A percentile compares a stretch with the other conserved stretches of the same genome.
phyloP scores from a whole-genome alignment of 23 red algal species.

The Gracilaria gracilis region DNA sequence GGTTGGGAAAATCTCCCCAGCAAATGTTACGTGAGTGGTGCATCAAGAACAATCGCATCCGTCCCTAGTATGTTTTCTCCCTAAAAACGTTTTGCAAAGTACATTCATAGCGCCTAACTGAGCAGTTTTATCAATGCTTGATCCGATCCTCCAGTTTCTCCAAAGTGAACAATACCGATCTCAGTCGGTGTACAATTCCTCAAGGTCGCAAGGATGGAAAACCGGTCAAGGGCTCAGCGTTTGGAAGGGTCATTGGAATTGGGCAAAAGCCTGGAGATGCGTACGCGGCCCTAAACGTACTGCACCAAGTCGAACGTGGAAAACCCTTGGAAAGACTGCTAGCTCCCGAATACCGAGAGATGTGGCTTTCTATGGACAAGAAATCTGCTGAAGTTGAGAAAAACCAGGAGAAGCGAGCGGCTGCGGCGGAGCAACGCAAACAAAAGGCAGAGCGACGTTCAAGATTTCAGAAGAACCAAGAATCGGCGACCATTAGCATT shows the following conservation, averaged over 20 bases:
- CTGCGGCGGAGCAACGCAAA: slow-evolving; percentile 31
- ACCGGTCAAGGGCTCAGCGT: slow-evolving; percentile 39
- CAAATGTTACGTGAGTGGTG: slow-evolving; percentile 81
- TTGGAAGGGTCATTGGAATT: slow-evolving; percentile 40
- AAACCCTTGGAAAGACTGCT: slow-evolving; percentile 79
- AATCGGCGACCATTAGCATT: slow-evolving; percentile 69
- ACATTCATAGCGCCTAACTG: not conserved
- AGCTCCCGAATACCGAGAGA: slow-evolving; percentile 72
- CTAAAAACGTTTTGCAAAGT: not conserved
- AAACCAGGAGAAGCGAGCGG: slow-evolving; percentile 12
- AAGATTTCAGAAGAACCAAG: slow-evolving; percentile 44
- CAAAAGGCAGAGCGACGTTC: slow-evolving; percentile 38
- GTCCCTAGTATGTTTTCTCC: slow-evolving; percentile 70
- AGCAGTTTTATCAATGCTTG: not conserved
- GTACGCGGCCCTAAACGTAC: slow-evolving; percentile 73
- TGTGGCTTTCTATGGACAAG: slow-evolving; percentile 67
- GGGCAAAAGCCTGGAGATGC: slow-evolving; percentile 73
- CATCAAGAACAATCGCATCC: slow-evolving; percentile 71
- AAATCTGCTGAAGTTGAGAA: slow-evolving; percentile 6
- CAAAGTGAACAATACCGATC: slow-evolving; percentile 36
- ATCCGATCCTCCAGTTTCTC: slow-evolving; percentile 4
- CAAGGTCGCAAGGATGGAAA: slow-evolving; percentile 71
- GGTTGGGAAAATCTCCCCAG: slow-evolving; percentile 72
- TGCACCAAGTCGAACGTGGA: slow-evolving; percentile 80
- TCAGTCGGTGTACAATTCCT: slow-evolving; percentile 47